Evolutionary conservation across 164 flowering plant species (phyloP), one percentile per base, ranked within the genome.

Genomic region (Vitis cinerea): DNA sequence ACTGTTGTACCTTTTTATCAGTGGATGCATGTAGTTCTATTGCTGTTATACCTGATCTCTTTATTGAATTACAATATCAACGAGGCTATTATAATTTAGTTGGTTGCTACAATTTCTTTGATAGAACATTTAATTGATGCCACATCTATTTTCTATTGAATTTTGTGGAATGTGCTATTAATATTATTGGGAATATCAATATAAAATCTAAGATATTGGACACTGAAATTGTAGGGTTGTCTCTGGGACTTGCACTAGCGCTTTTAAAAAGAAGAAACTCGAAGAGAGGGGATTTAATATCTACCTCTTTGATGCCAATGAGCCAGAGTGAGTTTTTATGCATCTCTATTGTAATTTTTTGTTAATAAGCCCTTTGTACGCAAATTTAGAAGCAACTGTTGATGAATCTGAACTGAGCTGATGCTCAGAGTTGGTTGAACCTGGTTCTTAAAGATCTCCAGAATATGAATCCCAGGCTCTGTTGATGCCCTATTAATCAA

Each of bases 191-290:
- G 31, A 59, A 14, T 44, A 6, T 12, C 10, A 50, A 30, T n/a
- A 61, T 29, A 5, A 10, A 48, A 12, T 48, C 7, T n/a, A 17
- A 63, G 17, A 15, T n/a, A n/a, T 12, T 63, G 7, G 2, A 27
- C 52, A n/a, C 12, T 9, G 62, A 57, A 15, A 12, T 50, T 70
- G 70, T 70, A 94, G 98, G 97, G 73, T 27, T 56, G 88, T 92
- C 3, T 80, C 81, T 37, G 95, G 98, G 69, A 92, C 93, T 50
- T 90, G 97, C 79, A 86, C 75, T 10, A 89, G 78, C 79, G 56
- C 37, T 16, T 50, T 13, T 65, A 90, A 90, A 88, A 88, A 83
- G 83, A 80, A 78, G 82, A 66, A 80, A 15, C 90, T 92, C 23
- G 81, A 87, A 74, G 77, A 78, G 50, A 77, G 65, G 77, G 97